phyloP scores from a whole-genome alignment of 306 rosid genomes.

The Acacia melanoxylon region DNA sequence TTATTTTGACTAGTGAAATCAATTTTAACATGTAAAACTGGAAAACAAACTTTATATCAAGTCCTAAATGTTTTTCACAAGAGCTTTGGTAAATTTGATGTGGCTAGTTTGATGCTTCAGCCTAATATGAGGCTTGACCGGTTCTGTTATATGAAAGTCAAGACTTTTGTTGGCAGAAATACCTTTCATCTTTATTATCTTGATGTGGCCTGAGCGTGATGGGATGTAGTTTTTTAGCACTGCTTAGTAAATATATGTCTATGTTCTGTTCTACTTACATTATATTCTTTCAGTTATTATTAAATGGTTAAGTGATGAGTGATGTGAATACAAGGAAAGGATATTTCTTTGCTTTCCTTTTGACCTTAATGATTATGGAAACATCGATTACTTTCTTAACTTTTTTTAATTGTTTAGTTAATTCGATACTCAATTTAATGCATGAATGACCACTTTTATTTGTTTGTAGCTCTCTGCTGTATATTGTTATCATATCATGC shows the following conservation, averaged over 20 bases:
- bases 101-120: not conserved
- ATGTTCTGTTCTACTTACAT: conserved; percentile 11
- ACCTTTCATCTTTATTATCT: not conserved
- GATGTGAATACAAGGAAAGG: not conserved
- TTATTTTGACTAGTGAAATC: not conserved
- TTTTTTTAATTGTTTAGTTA: not conserved
- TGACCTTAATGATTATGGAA: not conserved
- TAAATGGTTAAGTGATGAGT: not conserved
- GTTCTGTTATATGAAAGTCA: not conserved
- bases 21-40: not conserved
- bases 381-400: not conserved
- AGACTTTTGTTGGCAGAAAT: not conserved
- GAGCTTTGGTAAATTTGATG: not conserved
- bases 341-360: conserved; percentile 3
- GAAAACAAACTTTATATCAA: not conserved
- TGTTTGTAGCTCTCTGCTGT: not conserved
- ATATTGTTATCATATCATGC: conserved; percentile 2
- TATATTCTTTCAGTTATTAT: conserved; percentile 5
- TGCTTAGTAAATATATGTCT: not conserved
- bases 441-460: not conserved
- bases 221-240: not conserved
- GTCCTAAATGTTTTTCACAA: not conserved
- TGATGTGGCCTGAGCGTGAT: not conserved
- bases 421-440: not conserved
- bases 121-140: not conserved